A percentile compares a stretch with the other conserved stretches of the same genome.
Evolutionary conservation across 1,139 yeast genomes (phyloP).

Genomic region (Yamadazyma aaseri): DNA sequence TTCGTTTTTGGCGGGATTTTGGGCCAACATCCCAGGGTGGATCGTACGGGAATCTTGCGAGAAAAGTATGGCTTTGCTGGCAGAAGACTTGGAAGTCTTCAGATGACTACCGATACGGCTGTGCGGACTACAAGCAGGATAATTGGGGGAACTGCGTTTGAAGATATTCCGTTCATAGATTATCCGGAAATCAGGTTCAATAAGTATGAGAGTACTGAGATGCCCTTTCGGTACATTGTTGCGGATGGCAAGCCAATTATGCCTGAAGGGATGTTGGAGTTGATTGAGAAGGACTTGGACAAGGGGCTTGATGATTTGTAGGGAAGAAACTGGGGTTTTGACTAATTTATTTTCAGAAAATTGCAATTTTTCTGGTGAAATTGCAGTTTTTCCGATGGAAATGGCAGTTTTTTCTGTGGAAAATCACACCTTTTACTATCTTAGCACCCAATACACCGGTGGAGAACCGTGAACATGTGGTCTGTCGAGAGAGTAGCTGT

Average conservation of each 20-base stretch:
- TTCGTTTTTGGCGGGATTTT: constrained; percentile 95
- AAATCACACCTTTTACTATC: too few relatives aligned
- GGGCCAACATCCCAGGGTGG: constrained; percentile 96
- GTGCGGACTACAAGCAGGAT: constrained; percentile 85
- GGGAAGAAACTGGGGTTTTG: too few relatives aligned
- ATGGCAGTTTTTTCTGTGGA: too few relatives aligned
- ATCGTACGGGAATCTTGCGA: constrained; percentile 87
- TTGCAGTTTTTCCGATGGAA: too few relatives aligned
- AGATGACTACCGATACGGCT: constrained; percentile 98
- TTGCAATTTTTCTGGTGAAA: too few relatives aligned
- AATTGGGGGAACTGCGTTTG: constrained; percentile 57
- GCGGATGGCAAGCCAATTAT: constrained; percentile 68
- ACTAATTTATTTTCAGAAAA: too few relatives aligned
- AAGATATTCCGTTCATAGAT: constrained; percentile 78
- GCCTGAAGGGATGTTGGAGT: constrained; percentile 87
- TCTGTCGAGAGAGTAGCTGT: too few relatives aligned
- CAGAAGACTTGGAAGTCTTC: constrained; percentile 79
- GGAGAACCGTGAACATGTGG: too few relatives aligned
- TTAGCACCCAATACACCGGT: too few relatives aligned
- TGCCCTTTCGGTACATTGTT: constrained; percentile 92
- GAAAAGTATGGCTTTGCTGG: constrained; percentile 78
- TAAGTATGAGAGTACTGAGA: constrained; percentile 89
- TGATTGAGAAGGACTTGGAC: constrained; percentile 82
- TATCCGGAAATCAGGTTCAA: constrained; percentile 90
- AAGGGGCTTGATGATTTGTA: constrained; percentile 66